Conservation (phyloP, 2,329 filamentous ascomycete species). For the Diaporthe capsici region DNA sequence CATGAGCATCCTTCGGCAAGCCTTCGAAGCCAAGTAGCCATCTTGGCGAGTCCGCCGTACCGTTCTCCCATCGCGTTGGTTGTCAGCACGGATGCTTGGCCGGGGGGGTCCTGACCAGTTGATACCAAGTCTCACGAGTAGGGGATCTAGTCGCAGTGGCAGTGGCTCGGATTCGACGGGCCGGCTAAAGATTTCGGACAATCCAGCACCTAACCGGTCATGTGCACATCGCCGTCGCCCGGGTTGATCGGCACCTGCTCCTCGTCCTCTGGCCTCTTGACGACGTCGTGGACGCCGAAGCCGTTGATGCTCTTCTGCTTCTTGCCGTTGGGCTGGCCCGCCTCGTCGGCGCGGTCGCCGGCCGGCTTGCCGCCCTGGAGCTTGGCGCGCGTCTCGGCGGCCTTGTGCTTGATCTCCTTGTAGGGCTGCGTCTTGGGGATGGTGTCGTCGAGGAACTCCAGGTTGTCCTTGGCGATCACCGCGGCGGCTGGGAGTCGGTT, state of each 20-base stretch:
- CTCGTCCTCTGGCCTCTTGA: conserved; percentile 49
- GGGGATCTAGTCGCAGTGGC: neutral
- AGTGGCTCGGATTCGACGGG: neutral
- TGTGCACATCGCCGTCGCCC: conserved; percentile 69
- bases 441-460: conserved; percentile 94
- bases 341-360: conserved; percentile 45
- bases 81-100: neutral
- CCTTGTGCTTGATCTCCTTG: conserved; percentile 80
- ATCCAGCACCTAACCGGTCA: conserved; percentile 59
- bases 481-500: conserved; percentile 75
- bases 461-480: conserved; percentile 88
- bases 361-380: conserved; percentile 60
- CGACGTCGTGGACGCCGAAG: conserved; percentile 50
- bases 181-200: too few species aligned
- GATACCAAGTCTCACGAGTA: too few species aligned
- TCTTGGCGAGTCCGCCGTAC: neutral
- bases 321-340: conserved; percentile 52
- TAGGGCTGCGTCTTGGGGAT: conserved; percentile 89
- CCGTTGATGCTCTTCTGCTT: conserved; percentile 52
- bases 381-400: conserved; percentile 63
- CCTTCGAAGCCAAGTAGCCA: neutral
- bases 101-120: neutral
- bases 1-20: neutral
- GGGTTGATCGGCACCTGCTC: conserved; percentile 55
- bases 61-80: neutral